phyloP scores from a whole-genome alignment of 2,329 filamentous ascomycete species.

The Endoconidiophora laricicola region DNA sequence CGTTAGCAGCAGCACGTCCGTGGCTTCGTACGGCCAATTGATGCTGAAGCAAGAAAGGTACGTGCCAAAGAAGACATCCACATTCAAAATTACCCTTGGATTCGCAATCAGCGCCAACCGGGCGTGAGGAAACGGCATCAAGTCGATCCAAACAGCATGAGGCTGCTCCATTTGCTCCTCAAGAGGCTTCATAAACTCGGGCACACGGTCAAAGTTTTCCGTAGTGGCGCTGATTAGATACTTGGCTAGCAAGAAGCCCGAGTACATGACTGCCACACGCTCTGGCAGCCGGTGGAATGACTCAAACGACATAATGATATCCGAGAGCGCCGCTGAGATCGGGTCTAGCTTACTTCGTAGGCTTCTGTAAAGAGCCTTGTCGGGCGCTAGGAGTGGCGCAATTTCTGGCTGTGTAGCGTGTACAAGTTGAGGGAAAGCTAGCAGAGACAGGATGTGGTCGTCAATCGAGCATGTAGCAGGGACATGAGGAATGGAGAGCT shows the following conservation, averaged over 20 bases:
- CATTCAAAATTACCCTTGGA: slow-evolving; percentile 14
- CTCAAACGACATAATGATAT: slow-evolving; percentile 71
- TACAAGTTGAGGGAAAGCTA: background rate
- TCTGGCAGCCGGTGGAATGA: slow-evolving; percentile 65
- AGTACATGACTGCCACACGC: slow-evolving; percentile 63
- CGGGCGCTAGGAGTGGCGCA: slow-evolving; percentile 6
- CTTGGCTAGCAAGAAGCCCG: slow-evolving; percentile 75
- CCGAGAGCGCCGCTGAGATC: slow-evolving; percentile 69
- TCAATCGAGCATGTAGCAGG: slow-evolving; percentile 10
- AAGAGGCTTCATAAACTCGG: slow-evolving; percentile 53
- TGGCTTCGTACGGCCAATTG: slow-evolving; percentile 71
- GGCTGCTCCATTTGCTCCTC: slow-evolving; percentile 46
- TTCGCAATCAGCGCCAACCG: slow-evolving; percentile 44
- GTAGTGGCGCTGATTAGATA: slow-evolving; percentile 69
- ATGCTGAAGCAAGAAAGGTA: slow-evolving; percentile 60
- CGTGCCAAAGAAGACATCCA: slow-evolving; percentile 55
- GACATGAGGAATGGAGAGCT: slow-evolving; percentile 5
- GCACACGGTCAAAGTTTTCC: slow-evolving; percentile 64
- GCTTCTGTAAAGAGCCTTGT: background rate
- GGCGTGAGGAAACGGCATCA: slow-evolving; percentile 64
- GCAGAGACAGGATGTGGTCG: slow-evolving; percentile 7
- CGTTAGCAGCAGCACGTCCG: slow-evolving; percentile 48
- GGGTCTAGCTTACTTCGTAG: slow-evolving; percentile 19
- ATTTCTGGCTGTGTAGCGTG: slow-evolving; percentile 9
- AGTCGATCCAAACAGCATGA: slow-evolving; percentile 71